Conservation (phyloP, 768 basidiomycete genomes). For the Leucocoprinus leucothites region DNA sequence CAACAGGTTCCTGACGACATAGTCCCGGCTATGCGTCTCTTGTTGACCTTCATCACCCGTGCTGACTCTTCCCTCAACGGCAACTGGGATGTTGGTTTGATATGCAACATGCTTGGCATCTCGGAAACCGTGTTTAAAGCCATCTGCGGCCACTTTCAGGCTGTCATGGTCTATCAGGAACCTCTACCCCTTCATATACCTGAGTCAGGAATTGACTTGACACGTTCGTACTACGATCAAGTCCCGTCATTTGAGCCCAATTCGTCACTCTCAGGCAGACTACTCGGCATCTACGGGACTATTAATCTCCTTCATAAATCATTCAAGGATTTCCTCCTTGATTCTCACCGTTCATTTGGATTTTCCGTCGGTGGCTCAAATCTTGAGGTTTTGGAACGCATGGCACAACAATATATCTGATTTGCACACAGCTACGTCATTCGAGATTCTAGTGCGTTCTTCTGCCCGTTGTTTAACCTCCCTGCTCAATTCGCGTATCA, state of each 20-base stretch:
- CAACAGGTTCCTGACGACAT: not conserved
- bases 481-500: no score
- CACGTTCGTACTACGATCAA: not conserved
- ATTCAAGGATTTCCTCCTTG: constrained; percentile 3
- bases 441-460: not conserved
- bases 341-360: not conserved
- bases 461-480: no score
- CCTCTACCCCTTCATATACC: no score
- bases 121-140: no score
- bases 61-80: no score
- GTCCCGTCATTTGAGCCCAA: no score
- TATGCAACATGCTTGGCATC: no score
- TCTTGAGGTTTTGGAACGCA: not conserved
- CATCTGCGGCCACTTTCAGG: no score
- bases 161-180: no score
- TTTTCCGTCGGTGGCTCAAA: not conserved
- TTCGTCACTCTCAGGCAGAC: not conserved
- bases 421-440: not conserved
- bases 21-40: not conserved
- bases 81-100: not conserved
- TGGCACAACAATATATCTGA: not conserved
- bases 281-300: not conserved
- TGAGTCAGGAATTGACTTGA: no score
- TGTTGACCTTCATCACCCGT: not conserved
- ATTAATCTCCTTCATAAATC: not conserved